These are phyloP conservation scores for Rhizopogon roseolus DNA, from an alignment of 768 basidiomycete genomes.

Conservation along the genomic window DNA sequence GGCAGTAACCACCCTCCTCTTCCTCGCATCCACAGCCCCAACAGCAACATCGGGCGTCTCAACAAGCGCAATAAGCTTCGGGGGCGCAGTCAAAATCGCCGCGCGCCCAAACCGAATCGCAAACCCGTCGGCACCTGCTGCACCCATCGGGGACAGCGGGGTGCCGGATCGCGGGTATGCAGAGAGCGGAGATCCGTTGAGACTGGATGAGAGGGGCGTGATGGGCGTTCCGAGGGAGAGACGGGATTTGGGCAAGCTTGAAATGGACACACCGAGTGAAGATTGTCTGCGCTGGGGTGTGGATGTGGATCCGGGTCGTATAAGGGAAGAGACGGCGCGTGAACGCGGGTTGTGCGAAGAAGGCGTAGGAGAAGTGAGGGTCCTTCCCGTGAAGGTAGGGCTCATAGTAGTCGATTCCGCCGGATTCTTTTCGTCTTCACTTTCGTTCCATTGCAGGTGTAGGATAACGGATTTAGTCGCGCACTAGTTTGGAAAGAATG, in stretches of 20 bases:
- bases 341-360: conserved; percentile 29
- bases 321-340: conserved; percentile 47
- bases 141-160: conserved; percentile 23
- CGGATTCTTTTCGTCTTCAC: conserved; percentile 27
- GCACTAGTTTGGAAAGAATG: conserved; percentile 43
- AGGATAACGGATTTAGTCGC: conserved; percentile 85
- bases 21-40: conserved; percentile 81
- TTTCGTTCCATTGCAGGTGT: conserved; percentile 84
- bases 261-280: conserved; percentile 18
- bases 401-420: conserved; percentile 15
- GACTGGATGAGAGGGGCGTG: conserved; percentile 33
- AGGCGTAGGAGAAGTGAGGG: conserved; percentile 23
- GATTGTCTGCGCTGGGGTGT: conserved; percentile 38
- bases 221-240: conserved; percentile 37
- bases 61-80: conserved; percentile 75
- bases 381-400: conserved; percentile 16
- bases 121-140: conserved; percentile 29
- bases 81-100: conserved; percentile 77
- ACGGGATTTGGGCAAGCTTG: conserved; percentile 36
- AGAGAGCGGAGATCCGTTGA: conserved; percentile 4
- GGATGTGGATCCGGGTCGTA: conserved; percentile 46
- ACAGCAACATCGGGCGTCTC: conserved; percentile 88
- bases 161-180: no score
- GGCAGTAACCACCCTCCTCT: conserved; percentile 80
- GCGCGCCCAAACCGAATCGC: conserved; percentile 59